These are phyloP conservation scores for Echinosophora koreensis DNA, from an alignment of 306 rosid genomes.

Conservation along the genomic window DNA sequence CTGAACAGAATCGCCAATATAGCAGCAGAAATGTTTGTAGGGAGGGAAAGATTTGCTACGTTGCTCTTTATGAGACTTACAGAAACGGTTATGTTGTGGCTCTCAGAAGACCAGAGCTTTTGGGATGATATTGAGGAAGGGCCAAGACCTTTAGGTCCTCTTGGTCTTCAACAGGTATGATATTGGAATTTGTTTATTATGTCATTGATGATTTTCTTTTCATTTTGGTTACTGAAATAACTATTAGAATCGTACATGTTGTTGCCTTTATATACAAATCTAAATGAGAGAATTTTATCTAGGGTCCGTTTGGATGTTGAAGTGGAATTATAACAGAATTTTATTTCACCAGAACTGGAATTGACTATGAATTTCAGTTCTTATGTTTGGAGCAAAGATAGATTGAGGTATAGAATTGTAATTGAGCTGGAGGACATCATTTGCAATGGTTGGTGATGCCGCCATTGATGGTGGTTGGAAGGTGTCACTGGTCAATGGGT, in stretches of 20 bases:
- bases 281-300: no score
- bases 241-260: not conserved
- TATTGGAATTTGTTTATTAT: slow-evolving; percentile 30
- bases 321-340: no score
- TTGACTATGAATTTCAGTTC: no score
- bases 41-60: slow-evolving; percentile 93
- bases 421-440: no score
- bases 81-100: slow-evolving; percentile 97
- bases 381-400: no score
- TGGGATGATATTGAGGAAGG: slow-evolving; percentile 99
- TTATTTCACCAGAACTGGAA: no score
- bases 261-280: no score
- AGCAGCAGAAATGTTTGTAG: slow-evolving; percentile 96
- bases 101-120: slow-evolving; percentile 95
- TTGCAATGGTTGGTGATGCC: no score
- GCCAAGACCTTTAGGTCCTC: slow-evolving; percentile 88
- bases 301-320: no score
- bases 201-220: not conserved
- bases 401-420: no score
- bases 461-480: no score
- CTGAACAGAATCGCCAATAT: slow-evolving; percentile 86
- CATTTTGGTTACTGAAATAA: slow-evolving; percentile 17
- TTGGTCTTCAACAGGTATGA: slow-evolving; percentile 91
- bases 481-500: no score
- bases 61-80: slow-evolving; percentile 97